phyloP scores from a whole-genome alignment of 345 rosid genomes.

The Linum tenue region DNA sequence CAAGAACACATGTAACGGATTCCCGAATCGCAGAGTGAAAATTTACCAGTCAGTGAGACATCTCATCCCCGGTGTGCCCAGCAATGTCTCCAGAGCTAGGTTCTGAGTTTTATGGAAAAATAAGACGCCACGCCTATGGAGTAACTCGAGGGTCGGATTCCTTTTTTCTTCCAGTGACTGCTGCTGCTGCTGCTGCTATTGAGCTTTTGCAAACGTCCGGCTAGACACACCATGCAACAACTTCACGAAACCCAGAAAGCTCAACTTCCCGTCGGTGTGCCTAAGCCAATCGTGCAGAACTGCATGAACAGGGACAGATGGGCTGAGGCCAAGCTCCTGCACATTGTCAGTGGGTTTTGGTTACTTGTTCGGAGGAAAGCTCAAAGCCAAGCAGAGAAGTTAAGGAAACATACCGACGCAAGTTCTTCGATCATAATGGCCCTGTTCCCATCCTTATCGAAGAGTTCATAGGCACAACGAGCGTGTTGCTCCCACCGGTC shows the following conservation, averaged over 20 bases:
- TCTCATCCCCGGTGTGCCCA: no score
- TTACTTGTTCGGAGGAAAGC: background rate
- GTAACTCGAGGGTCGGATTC: no score
- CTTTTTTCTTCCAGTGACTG: background rate
- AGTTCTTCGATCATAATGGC: conserved; percentile 66
- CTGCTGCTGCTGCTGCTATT: background rate
- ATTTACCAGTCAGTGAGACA: no score
- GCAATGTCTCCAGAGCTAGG: no score
- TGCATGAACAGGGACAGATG: conserved; percentile 48
- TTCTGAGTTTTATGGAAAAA: no score
- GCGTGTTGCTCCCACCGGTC: conserved; percentile 83
- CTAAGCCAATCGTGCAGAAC: conserved; percentile 76
- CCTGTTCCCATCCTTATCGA: conserved; percentile 80
- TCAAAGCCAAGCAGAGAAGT: background rate
- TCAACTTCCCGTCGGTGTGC: conserved; percentile 73
- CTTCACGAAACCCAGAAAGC: conserved; percentile 67
- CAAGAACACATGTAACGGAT: no score
- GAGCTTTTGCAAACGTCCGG: conserved; percentile 1
- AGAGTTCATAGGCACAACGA: conserved; percentile 60
- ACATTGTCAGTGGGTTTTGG: background rate
- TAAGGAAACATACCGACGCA: conserved; percentile 40
- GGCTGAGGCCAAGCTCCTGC: conserved; percentile 80
- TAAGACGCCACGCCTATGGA: no score
- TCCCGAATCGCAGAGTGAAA: no score
- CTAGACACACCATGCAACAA: conserved; percentile 63